Base-by-base conservation (phyloP, 208 protist species). In the Crithidia fasciculata region DNA sequence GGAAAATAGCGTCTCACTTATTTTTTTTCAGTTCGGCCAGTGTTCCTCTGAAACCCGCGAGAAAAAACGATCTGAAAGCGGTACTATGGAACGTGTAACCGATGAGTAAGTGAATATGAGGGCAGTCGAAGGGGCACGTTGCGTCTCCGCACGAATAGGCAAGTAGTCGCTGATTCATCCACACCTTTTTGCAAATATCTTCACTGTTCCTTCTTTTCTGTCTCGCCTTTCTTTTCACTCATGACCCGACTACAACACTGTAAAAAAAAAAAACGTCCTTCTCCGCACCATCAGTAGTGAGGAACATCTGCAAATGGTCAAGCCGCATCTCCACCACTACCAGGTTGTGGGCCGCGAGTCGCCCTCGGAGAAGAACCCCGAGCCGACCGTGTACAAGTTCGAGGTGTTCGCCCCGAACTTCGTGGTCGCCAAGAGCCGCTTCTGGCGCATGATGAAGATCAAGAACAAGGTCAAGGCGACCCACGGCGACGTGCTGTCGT, bases 391-490 rank as follows among this genome's bases (percentile, higher is more conserved):
- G 70, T 99, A 98, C 98, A 97, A 98, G 84, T 99, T 99, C 89
- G 96, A 95, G 79, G 92, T 99, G 61, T 99, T 99, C 81, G 98
- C 99, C 43, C 86, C 91, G 40, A 99, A 99, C 92, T 92, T 92
- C 72, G 97, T 99, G 41, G 92, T 99, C 47, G 99, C 99, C 58
- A 98, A 98, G 87, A 96, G 86, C 81, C 92, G 98, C 80, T 99
- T 99, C 98, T 99, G 99, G 99, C 98, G 99, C 84, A 99, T 99
- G 94, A 95, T 99, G 82, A 87, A 88, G 57, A 89, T 97, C 73
- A 95, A 99, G 79, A 92, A 98, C 67, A 99, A 99, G 88, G 82
- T 99, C 74, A 99, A 99, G 98, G 93, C 96, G 75, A 94, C 97
- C 52, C 94, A 98, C 82, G 99, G 99, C 78, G 96, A 99, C 85